Conservation (phyloP, 1,139 yeast species). For the Waltiozyma sp. region DNA sequence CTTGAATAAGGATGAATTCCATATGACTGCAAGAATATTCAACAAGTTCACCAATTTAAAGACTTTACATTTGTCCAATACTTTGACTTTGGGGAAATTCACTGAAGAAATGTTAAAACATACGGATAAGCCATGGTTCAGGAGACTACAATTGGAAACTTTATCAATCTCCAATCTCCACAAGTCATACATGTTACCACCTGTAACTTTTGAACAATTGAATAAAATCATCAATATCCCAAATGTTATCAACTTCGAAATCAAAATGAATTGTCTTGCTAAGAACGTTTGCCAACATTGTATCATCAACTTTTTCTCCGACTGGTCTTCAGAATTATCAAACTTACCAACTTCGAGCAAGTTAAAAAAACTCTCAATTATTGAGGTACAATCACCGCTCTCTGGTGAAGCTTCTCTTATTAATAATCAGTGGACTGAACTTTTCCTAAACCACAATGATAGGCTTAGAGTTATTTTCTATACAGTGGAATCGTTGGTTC, state of each 20-base stretch:
- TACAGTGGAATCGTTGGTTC: constrained; percentile 13
- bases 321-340: constrained; percentile 13
- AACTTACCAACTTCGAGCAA: constrained; percentile 1
- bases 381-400: constrained; percentile 14
- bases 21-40: constrained; percentile 10
- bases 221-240: constrained; percentile 14
- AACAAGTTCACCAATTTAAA: constrained; percentile 10
- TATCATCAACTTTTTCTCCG: constrained; percentile 14
- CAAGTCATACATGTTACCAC: constrained; percentile 5
- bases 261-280: constrained; percentile 17
- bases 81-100: constrained; percentile 13
- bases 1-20: constrained; percentile 5
- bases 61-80: constrained; percentile 12
- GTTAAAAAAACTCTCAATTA: constrained; percentile 13
- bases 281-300: constrained; percentile 14
- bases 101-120: constrained; percentile 7
- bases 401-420: background rate
- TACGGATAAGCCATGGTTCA: background rate
- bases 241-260: constrained; percentile 14
- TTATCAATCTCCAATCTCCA: constrained; percentile 17
- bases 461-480: constrained; percentile 11
- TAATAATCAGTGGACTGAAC: constrained; percentile 16
- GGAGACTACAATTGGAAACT: constrained; percentile 9
- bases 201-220: constrained; percentile 13
- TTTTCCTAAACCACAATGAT: constrained; percentile 6